phyloP scores from a whole-genome alignment of 768 basidiomycete genomes.

The Chalciporus pseudorubinellus region DNA sequence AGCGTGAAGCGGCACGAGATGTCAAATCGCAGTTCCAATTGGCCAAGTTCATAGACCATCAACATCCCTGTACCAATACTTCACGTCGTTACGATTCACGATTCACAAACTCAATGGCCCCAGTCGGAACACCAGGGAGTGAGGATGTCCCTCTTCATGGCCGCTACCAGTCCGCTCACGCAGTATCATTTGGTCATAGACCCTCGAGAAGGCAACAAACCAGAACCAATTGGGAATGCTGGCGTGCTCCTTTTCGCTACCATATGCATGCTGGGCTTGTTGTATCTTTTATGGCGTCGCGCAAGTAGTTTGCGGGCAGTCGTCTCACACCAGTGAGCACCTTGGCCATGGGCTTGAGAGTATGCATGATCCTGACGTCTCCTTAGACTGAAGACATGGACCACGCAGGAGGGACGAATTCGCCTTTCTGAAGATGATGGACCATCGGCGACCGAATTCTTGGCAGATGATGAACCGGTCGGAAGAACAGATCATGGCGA shows the following conservation, averaged over 20 bases:
- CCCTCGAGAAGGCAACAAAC: conserved; percentile 57
- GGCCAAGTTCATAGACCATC: background rate
- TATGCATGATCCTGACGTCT: background rate
- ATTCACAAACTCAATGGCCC: conserved; percentile 17
- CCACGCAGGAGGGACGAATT: conserved; percentile 53
- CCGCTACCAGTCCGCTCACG: background rate
- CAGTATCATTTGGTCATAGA: conserved; percentile 36
- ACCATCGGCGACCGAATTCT: conserved; percentile 64
- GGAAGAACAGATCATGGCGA: conserved; percentile 36
- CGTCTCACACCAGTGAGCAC: conserved; percentile 60
- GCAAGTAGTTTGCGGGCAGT: conserved; percentile 53
- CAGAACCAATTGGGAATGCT: conserved; percentile 61
- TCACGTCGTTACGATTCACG: background rate
- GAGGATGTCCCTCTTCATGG: background rate
- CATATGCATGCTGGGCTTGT: conserved; percentile 50
- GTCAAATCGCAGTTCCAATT: background rate
- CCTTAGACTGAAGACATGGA: conserved; percentile 56
- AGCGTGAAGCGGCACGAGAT: too few species aligned
- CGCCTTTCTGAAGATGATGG: conserved; percentile 71
- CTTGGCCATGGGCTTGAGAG: background rate
- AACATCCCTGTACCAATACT: background rate
- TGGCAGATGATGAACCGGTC: conserved; percentile 52
- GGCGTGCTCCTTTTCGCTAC: conserved; percentile 55
- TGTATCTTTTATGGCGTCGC: conserved; percentile 65
- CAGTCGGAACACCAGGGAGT: conserved; percentile 25